Evolutionary conservation across 768 basidiomycete species (phyloP).

Genomic region (Calocybe gangraenosa): DNA sequence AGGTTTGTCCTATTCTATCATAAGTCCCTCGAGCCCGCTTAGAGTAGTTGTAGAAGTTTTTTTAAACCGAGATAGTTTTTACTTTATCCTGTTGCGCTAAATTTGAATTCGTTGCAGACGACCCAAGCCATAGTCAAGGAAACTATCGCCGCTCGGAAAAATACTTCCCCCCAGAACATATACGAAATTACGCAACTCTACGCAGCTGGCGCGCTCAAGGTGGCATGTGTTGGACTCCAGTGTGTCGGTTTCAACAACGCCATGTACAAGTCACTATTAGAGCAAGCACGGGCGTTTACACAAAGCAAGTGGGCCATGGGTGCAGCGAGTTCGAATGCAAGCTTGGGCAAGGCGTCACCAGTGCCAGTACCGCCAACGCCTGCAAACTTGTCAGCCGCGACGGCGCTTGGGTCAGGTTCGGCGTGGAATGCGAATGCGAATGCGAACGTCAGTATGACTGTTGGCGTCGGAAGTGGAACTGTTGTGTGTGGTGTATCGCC

Average conservation of each 20-base stretch:
- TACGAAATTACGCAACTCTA: constrained; percentile 77
- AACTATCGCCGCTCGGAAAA: constrained; percentile 66
- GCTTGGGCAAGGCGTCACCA: constrained; percentile 4
- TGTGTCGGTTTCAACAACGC: constrained; percentile 73
- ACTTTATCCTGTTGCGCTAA: not conserved
- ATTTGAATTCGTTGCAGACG: constrained; percentile 37
- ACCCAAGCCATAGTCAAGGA: constrained; percentile 66
- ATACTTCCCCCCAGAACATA: constrained; percentile 71
- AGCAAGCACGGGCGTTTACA: constrained; percentile 51
- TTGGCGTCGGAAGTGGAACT: not conserved
- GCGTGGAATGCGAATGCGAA: constrained; percentile 10
- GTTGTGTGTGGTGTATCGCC: not conserved
- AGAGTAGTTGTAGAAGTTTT: no score
- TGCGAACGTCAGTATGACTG: not conserved
- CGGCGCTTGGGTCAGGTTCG: constrained; percentile 11
- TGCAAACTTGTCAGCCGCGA: not conserved
- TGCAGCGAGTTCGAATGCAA: not conserved
- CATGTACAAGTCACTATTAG: constrained; percentile 62
- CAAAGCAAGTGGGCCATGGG: constrained; percentile 33
- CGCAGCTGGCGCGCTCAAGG: constrained; percentile 63
- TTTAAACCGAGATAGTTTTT: not conserved
- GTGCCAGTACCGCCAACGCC: not conserved
- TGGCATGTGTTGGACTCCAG: constrained; percentile 70
- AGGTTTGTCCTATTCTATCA: constrained; percentile 36
- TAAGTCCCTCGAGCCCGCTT: not conserved